A percentile compares a stretch with the other conserved stretches of the same genome.
Evolutionary conservation across 139 green algal species (phyloP).

Genomic region (Closterium sp.): DNA sequence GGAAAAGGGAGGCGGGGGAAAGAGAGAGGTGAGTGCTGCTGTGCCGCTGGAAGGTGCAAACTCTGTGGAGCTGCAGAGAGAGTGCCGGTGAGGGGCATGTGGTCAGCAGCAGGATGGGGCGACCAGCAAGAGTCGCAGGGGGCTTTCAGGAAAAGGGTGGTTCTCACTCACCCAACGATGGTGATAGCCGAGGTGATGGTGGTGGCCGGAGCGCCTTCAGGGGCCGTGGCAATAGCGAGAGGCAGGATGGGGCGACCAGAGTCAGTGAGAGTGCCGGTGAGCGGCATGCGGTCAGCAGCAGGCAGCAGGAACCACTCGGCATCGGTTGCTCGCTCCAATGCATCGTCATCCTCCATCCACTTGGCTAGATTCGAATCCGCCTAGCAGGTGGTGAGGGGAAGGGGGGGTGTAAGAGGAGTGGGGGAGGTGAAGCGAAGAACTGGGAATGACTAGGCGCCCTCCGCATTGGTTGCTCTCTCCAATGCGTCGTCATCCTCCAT

Average conservation of each 20-base stretch:
- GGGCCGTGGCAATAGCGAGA: background rate
- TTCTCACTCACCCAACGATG: conserved; percentile 27
- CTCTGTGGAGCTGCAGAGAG: no score
- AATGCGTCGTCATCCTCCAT: conserved; percentile 30
- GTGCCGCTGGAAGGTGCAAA: no score
- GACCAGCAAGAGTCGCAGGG: no score
- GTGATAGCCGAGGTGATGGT: background rate
- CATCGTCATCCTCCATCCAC: conserved; percentile 37
- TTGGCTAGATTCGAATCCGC: background rate
- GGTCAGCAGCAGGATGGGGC: conserved; percentile 1
- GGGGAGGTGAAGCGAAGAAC: no score
- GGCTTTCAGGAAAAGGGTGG: no score
- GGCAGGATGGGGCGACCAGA: conserved; percentile 5
- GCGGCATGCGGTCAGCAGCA: conserved; percentile 12
- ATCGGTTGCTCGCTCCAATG: conserved; percentile 20
- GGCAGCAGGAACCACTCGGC: conserved; percentile 40
- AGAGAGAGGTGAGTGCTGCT: background rate
- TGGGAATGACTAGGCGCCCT: background rate
- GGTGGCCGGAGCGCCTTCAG: background rate
- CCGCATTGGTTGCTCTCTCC: conserved; percentile 5
- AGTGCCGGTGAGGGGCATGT: conserved; percentile 4
- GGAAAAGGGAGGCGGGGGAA: background rate
- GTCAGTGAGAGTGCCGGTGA: background rate
- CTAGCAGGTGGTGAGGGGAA: no score
- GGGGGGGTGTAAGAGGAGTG: no score